Base-by-base conservation (phyloP, 768 basidiomycete genomes). In the Mycena haematopus region DNA sequence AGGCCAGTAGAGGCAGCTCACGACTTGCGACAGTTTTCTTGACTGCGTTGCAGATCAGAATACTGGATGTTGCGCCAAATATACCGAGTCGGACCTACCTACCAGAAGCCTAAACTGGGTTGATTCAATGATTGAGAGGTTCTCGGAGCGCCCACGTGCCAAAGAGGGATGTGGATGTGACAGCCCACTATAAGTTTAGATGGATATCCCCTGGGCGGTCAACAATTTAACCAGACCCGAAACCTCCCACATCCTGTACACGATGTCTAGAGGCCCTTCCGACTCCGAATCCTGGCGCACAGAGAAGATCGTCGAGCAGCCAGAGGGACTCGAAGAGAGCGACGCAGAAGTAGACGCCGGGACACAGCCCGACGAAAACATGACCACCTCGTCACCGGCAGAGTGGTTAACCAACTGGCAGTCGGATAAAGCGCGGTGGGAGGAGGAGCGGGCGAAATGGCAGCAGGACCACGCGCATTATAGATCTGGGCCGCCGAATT, bases 371-470 rank as follows among this genome's bases (percentile, higher is more conserved):
- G 60, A 62, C 19, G 60, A 62, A 24, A 27, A 62, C 10, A 56
- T 54, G 36, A 62, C 64, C 24, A n/a, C 22, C 1, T 29, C 58
- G 27, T 31, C 60, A n/a, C 36, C 65, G 14, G 25, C 36, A 27
- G 46, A 65, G 52, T 65, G 65, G 65, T 44, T 58, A 17, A 17
- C 52, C 46, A 54, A 44, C 38, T 65, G 65, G 65, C 55, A 65
- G 35, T 51, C 46, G 35, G 65, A 65, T 21, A 61, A 61, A 22
- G 31, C 24, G 19, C 42, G 31, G 22, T 66, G 65, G 65, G 21
- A 58, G 47, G 52, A 42, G 56, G 52, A 55, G 40, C 56, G 60
- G 25, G 29, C 35, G 3, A 46, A 40, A 29, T 66, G 56, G 65
- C 65, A 62, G 42, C 15, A 44, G 25, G n/a, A 33, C 15, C 53